phyloP scores from a whole-genome alignment of 345 rosid genomes.

The Salix exigua region DNA sequence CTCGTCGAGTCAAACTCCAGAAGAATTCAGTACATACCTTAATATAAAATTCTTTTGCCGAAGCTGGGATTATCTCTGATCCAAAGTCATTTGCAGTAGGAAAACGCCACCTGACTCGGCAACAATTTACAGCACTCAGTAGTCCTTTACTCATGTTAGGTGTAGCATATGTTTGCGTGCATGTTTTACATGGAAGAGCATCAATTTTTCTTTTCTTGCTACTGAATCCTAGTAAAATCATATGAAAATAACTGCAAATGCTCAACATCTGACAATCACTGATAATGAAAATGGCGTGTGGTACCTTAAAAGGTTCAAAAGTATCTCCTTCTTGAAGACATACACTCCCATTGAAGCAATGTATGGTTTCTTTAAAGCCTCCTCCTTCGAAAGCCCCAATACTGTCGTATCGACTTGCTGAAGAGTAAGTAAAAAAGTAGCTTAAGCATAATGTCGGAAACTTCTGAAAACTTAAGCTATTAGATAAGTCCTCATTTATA shows the following conservation, averaged over 20 bases:
- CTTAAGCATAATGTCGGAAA: neutral
- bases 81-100: slow-evolving; percentile 98
- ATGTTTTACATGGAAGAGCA: too few species aligned
- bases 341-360: slow-evolving; percentile 99
- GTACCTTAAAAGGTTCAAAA: slow-evolving; percentile 87
- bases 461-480: too few species aligned
- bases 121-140: neutral
- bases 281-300: neutral
- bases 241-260: too few species aligned
- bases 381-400: slow-evolving; percentile 73
- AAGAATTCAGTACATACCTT: slow-evolving; percentile 42
- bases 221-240: too few species aligned
- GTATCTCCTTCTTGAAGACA: slow-evolving; percentile 90
- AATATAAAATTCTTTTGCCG: slow-evolving; percentile 64
- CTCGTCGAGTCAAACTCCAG: neutral
- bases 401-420: slow-evolving; percentile 87
- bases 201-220: too few species aligned
- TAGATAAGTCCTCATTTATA: too few species aligned
- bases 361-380: slow-evolving; percentile 84
- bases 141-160: neutral
- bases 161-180: neutral
- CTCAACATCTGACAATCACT: neutral
- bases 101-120: slow-evolving; percentile 78
- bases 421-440: neutral
- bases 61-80: slow-evolving; percentile 93